Conservation (phyloP, 2,329 filamentous ascomycete species). For the Annulohypoxylon truncatum region DNA sequence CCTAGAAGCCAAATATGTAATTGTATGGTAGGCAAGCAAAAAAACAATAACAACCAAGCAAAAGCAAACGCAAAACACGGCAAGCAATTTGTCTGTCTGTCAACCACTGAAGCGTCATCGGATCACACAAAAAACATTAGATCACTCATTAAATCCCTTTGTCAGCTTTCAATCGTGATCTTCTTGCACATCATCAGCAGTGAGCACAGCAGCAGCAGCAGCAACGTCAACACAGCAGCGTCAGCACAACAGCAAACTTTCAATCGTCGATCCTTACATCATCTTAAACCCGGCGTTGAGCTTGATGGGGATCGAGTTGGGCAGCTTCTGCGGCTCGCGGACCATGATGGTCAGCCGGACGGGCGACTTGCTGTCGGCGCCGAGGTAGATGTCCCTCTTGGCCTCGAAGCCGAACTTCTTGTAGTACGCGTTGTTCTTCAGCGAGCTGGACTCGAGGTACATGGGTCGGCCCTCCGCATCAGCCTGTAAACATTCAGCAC, state of each 20-base stretch:
- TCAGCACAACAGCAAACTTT: slow-evolving; percentile 4
- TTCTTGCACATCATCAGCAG: slow-evolving; percentile 4
- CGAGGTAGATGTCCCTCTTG: slow-evolving; percentile 70
- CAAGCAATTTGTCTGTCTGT: neutral
- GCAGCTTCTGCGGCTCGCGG: slow-evolving; percentile 69
- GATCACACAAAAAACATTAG: slow-evolving; percentile 17
- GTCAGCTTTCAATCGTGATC: neutral
- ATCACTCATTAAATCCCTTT: slow-evolving; percentile 8
- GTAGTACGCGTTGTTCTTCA: slow-evolving; percentile 77
- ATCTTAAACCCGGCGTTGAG: slow-evolving; percentile 47
- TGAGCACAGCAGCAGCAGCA: neutral
- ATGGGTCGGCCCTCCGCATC: slow-evolving; percentile 75
- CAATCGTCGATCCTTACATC: slow-evolving; percentile 30
- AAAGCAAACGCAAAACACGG: neutral
- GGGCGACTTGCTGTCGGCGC: slow-evolving; percentile 54
- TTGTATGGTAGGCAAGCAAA: slow-evolving; percentile 15
- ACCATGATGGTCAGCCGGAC: slow-evolving; percentile 85
- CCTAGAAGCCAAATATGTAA: slow-evolving; percentile 17
- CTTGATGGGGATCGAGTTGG: slow-evolving; percentile 53
- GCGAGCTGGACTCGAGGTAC: slow-evolving; percentile 83
- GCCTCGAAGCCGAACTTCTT: slow-evolving; percentile 78
- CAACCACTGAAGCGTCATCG: slow-evolving; percentile 7
- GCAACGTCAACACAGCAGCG: slow-evolving; percentile 2
- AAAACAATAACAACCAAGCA: neutral
- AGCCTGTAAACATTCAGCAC: slow-evolving; percentile 59